A percentile compares a stretch with the other conserved stretches of the same genome.
Evolutionary conservation across 768 basidiomycete genomes (phyloP).

Genomic region (Calocybe indica): DNA sequence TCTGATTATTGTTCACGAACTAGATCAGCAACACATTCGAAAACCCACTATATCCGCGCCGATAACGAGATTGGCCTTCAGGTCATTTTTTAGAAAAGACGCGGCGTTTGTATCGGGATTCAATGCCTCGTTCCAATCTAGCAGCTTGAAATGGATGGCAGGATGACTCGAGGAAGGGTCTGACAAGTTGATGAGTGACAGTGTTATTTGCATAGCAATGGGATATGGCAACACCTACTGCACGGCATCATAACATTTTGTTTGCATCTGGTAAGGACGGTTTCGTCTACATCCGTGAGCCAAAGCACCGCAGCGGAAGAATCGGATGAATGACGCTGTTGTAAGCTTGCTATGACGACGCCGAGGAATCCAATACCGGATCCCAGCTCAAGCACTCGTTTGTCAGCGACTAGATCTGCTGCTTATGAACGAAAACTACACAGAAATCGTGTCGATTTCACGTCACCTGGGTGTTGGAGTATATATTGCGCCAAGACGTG

Average conservation of each 20-base stretch:
- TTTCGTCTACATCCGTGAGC: constrained; percentile 62
- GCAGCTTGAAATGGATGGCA: constrained; percentile 32
- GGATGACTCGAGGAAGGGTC: constrained; percentile 51
- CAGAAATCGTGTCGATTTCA: background rate
- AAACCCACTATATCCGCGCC: constrained; percentile 60
- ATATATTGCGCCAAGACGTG: constrained; percentile 60
- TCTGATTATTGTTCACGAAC: background rate
- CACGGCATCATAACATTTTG: constrained; percentile 57
- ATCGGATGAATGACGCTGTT: constrained; percentile 22
- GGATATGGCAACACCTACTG: constrained; percentile 43
- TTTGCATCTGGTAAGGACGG: constrained; percentile 56
- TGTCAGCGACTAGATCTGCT: constrained; percentile 39
- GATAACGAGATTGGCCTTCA: constrained; percentile 52
- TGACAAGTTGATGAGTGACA: constrained; percentile 16
- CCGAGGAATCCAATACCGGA: constrained; percentile 76
- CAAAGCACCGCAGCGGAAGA: constrained; percentile 22
- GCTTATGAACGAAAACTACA: constrained; percentile 13
- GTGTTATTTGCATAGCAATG: constrained; percentile 11
- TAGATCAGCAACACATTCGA: background rate
- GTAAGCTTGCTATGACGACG: constrained; percentile 52
- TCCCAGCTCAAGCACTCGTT: constrained; percentile 66
- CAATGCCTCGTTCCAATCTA: constrained; percentile 68
- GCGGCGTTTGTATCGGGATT: constrained; percentile 16
- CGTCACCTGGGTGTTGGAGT: constrained; percentile 47
- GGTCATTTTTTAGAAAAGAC: constrained; percentile 34